phyloP scores from a whole-genome alignment of 1,284 basidiomycete genomes.

The Flammula alnicola region DNA sequence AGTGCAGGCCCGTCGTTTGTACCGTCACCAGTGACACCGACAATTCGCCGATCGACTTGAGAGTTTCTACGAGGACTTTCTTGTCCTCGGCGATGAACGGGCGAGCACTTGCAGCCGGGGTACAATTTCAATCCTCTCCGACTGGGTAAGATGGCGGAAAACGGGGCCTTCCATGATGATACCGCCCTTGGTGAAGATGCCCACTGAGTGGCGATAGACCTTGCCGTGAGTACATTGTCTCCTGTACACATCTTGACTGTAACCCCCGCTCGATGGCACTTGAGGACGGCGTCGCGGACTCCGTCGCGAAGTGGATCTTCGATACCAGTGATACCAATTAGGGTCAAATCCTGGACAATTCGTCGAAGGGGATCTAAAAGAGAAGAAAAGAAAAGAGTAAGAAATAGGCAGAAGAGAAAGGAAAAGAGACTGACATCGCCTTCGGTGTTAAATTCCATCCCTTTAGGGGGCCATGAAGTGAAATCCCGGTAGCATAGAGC shows the following conservation, averaged over 20 bases:
- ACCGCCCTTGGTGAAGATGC: constrained; percentile 91
- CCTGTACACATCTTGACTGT: constrained; percentile 99
- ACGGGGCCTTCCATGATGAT: constrained; percentile 96
- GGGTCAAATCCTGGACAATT: constrained; percentile 77
- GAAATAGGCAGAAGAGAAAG: constrained; percentile 10
- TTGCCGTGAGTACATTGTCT: constrained; percentile 93
- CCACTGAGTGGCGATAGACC: constrained; percentile 96
- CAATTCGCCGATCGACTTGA: constrained; percentile 91
- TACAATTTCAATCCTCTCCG: constrained; percentile 66
- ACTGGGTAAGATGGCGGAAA: constrained; percentile 62
- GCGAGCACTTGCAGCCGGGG: constrained; percentile 82
- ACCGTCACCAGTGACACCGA: constrained; percentile 97
- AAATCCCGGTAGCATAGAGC: constrained; percentile 94
- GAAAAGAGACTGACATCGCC: constrained; percentile 51
- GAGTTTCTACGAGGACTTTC: constrained; percentile 88
- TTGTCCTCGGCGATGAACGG: constrained; percentile 99
- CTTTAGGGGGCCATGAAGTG: constrained; percentile 81
- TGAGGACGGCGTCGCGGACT: constrained; percentile 86
- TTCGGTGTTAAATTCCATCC: constrained; percentile 45
- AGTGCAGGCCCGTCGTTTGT: constrained; percentile 98
- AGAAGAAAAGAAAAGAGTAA: constrained; percentile 2
- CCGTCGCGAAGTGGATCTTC: constrained; percentile 95
- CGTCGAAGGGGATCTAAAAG: constrained; percentile 69
- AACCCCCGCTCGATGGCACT: constrained; percentile 91
- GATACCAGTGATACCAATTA: constrained; percentile 91